A percentile compares a stretch with the other conserved stretches of the same genome.
These are phyloP conservation scores for Phytophthora megakarya DNA, from an alignment of 352 stramenopile species.

Conservation along the genomic window DNA sequence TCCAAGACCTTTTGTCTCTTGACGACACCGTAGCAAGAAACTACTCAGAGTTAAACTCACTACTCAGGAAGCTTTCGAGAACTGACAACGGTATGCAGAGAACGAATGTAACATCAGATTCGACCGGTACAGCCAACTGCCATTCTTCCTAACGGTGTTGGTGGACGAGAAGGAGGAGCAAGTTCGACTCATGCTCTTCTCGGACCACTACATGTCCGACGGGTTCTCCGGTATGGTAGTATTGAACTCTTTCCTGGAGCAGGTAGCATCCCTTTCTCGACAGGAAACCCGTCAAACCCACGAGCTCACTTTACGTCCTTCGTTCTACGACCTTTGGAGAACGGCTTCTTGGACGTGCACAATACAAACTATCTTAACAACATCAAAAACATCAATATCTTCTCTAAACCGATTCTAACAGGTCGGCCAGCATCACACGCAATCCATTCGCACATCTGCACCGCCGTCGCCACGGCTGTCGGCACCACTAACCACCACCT, in stretches of 20 bases:
- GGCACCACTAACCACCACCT: no score
- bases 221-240: conserved; percentile 41
- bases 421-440: no score
- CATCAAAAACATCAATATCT: no score
- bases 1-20: conserved; percentile 31
- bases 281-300: background rate
- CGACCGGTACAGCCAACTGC: conserved; percentile 42
- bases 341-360: no score
- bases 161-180: conserved; percentile 11
- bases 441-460: no score
- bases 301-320: conserved; percentile 11
- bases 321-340: conserved; percentile 33
- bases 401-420: no score
- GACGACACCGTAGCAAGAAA: no score
- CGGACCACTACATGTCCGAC: conserved; percentile 55
- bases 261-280: conserved; percentile 17
- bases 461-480: no score
- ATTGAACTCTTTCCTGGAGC: conserved; percentile 44
- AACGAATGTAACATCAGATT: conserved; percentile 35
- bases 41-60: conserved; percentile 21
- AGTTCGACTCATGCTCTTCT: conserved; percentile 47
- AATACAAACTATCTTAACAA: no score
- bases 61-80: background rate
- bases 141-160: conserved; percentile 43
- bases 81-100: conserved; percentile 34